These are phyloP conservation scores for Gamsiella multidivaricata DNA, from an alignment of 192 early-diverging fungal species.

Conservation along the genomic window DNA sequence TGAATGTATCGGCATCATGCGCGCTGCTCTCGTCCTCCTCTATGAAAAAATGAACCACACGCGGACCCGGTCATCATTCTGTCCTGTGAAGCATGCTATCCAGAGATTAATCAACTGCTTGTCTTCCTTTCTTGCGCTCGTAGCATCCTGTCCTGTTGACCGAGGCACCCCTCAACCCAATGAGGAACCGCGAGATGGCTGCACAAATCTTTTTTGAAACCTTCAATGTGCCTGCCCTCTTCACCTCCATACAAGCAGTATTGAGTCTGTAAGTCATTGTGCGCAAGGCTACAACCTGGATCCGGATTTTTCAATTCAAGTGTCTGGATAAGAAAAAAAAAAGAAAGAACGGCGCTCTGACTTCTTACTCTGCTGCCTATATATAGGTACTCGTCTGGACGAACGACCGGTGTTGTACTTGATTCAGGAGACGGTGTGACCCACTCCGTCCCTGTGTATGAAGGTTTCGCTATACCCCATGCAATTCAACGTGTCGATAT, in stretches of 20 bases:
- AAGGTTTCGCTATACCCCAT: slow-evolving; percentile 96
- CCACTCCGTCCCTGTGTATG: slow-evolving; percentile 95
- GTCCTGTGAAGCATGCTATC: background rate
- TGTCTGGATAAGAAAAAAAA: too few relatives aligned
- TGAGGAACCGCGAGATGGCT: slow-evolving; percentile 90
- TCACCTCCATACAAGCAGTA: slow-evolving; percentile 97
- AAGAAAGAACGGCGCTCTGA: too few relatives aligned
- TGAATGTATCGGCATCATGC: slow-evolving; percentile 17
- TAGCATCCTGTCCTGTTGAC: slow-evolving; percentile 98
- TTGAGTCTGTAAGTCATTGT: slow-evolving; percentile 81
- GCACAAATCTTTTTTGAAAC: slow-evolving; percentile 99
- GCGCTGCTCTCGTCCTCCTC: slow-evolving; percentile 29
- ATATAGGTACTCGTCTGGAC: slow-evolving; percentile 90
- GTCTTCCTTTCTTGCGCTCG: background rate
- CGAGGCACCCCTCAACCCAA: slow-evolving; percentile 95
- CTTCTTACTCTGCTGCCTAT: too few relatives aligned
- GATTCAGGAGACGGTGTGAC: slow-evolving; percentile 98
- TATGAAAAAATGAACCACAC: background rate
- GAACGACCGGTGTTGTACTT: slow-evolving; percentile 96
- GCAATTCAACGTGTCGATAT: slow-evolving; percentile 94
- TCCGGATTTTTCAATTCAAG: too few relatives aligned
- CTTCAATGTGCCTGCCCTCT: slow-evolving; percentile 98
- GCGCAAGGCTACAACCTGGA: background rate
- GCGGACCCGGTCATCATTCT: slow-evolving; percentile 20
- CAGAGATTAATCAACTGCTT: background rate